Base-by-base conservation (phyloP, 2,329 filamentous ascomycete species). In the Macrophomina pseudophaseolina region DNA sequence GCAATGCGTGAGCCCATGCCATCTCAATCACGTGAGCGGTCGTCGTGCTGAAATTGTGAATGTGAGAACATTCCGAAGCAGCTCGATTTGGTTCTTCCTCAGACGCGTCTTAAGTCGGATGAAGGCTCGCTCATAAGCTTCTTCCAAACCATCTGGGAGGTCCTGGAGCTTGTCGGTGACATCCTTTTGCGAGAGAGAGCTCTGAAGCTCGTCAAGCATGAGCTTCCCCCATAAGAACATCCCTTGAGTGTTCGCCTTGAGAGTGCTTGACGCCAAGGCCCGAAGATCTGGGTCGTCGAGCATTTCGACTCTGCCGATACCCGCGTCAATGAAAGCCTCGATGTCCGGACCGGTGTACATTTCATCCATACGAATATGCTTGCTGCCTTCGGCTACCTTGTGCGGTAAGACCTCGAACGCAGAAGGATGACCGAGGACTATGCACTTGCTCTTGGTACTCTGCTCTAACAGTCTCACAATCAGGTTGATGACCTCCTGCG, bases 201-300 rank as follows among this genome's bases (percentile, higher is more conserved):
- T 40, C 9, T 23, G 18, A 2, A 56, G 52, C 23, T 56, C 18
- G 6, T 56, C 35, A 6, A 56, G 1, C 33, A 56, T 40, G 33
- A 56, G 52, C n/a, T 56, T 40, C 9, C 16, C 52, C 52, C 52
- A 40, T 9, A 56, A 32, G 9, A 56, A 40, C 33, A 56, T 40
- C 2, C 33, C 35, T 12, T 28, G 33, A 23, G n/a, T 38, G 16
- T 56, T 56, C 12, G 4, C 18, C 33, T 40, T 56, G n/a, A 56
- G 35, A 12, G 32, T 16, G 3, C 23, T 33, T 11, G 33, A 40
- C 9, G 16, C 35, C 7, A 23, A 8, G 7, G 16, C 5, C 14
- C 33, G 33, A 2, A 56, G 33, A 12, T 16, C 52, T 12, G 33
- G 16, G 14, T 12, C n/a, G 1, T 28, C 11, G 35, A 56, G 33